Evolutionary conservation across 306 rosid species (phyloP).

Genomic region (Malus sylvestris): DNA sequence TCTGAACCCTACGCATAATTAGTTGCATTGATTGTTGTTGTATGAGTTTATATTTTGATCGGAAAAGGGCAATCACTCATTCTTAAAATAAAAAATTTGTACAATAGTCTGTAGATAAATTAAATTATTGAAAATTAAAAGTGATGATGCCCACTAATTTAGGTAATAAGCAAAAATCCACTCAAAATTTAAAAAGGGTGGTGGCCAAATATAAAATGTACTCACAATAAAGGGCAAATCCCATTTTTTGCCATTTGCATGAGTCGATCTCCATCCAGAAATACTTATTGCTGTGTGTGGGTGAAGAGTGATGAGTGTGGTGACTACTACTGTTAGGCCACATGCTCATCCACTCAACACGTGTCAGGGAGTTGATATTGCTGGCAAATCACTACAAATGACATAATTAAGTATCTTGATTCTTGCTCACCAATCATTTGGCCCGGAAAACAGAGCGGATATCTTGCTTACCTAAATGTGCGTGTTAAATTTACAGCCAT

Average conservation of each 20-base stretch:
- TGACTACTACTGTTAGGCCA: neutral
- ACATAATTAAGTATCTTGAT: neutral
- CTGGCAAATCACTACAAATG: neutral
- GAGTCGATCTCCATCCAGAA: neutral
- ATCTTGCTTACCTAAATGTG: neutral
- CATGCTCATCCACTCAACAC: neutral
- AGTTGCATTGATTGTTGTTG: no score
- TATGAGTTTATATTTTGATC: no score
- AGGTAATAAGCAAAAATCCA: no score
- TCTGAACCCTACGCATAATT: neutral
- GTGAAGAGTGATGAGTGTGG: neutral
- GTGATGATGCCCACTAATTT: no score
- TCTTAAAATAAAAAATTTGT: no score
- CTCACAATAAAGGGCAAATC: neutral
- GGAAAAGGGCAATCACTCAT: no score
- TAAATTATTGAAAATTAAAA: no score
- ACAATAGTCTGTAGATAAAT: no score
- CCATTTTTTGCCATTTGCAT: neutral
- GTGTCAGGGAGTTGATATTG: neutral
- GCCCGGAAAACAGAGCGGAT: neutral
- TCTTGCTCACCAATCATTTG: neutral
- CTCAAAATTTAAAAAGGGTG: no score
- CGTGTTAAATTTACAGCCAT: neutral
- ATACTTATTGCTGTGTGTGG: neutral
- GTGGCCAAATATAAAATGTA: no score